Percentiles rank a stretch among this genome's conserved stretches.
Evolutionary conservation across 108 stramenopile species (phyloP).

Genomic region (Nitzschia sp.): DNA sequence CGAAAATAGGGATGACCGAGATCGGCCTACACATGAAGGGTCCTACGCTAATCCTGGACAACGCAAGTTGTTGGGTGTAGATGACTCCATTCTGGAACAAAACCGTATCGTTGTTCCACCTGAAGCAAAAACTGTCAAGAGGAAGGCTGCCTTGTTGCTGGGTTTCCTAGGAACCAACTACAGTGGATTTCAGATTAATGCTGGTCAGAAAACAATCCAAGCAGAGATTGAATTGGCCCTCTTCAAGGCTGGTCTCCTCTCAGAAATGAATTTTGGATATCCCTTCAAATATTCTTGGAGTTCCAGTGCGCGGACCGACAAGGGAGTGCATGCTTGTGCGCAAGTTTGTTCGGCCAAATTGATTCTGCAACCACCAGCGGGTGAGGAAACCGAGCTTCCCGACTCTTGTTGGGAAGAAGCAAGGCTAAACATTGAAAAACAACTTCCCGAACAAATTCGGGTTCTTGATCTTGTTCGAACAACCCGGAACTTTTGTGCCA

Average conservation of each 20-base stretch:
- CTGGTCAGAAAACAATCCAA: constrained; percentile 76
- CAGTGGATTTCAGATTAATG: constrained; percentile 89
- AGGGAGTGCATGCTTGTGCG: constrained; percentile 89
- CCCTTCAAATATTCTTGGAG: constrained; percentile 93
- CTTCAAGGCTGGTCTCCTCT: constrained; percentile 66
- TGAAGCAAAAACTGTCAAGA: constrained; percentile 22
- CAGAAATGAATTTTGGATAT: constrained; percentile 75
- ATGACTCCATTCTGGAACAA: constrained; percentile 11
- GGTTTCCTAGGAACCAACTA: constrained; percentile 77
- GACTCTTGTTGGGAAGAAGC: constrained; percentile 49
- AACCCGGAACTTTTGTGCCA: constrained; percentile 87
- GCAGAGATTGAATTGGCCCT: constrained; percentile 91
- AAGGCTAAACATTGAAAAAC: constrained; percentile 63
- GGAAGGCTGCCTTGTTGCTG: constrained; percentile 71
- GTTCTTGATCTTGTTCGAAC: constrained; percentile 81
- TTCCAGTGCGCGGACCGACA: constrained; percentile 95
- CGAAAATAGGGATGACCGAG: constrained; percentile 25
- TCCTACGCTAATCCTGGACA: constrained; percentile 66
- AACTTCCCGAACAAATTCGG: constrained; percentile 85
- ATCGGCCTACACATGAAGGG: constrained; percentile 51
- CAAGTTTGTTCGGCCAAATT: constrained; percentile 88
- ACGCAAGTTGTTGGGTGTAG: constrained; percentile 49
- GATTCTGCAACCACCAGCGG: constrained; percentile 42
- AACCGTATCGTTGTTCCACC: background rate
- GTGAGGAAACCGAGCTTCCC: constrained; percentile 13